These are phyloP conservation scores for Colletotrichum coccodes DNA, from an alignment of 2,329 filamentous ascomycete species.

Conservation along the genomic window DNA sequence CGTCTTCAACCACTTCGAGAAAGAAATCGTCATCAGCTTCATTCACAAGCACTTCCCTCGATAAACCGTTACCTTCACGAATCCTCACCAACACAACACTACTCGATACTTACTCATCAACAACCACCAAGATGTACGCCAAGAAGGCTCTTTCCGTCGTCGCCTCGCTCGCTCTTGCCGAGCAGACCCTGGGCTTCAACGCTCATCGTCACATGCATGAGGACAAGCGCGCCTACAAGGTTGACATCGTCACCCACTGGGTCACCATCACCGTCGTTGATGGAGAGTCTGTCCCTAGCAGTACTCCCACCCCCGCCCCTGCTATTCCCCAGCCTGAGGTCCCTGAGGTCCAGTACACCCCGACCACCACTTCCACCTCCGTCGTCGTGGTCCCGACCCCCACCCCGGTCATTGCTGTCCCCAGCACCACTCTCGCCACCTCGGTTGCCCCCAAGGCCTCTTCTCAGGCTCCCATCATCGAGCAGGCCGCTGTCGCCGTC, in stretches of 20 bases:
- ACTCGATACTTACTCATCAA: conserved; percentile 24
- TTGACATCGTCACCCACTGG: conserved; percentile 48
- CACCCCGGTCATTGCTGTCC: conserved; percentile 11
- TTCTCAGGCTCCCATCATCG: conserved; percentile 13
- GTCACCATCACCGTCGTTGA: conserved; percentile 55
- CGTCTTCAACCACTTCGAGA: conserved; percentile 6
- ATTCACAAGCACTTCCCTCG: conserved; percentile 15
- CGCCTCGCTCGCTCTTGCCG: conserved; percentile 54
- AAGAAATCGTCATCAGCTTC: conserved; percentile 16
- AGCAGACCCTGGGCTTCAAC: conserved; percentile 54
- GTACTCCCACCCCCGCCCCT: conserved; percentile 13
- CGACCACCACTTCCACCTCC: conserved; percentile 27
- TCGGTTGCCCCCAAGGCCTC: conserved; percentile 27
- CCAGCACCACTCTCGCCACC: conserved; percentile 36
- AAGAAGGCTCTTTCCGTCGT: conserved; percentile 53
- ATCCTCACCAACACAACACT: background rate
- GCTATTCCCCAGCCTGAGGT: conserved; percentile 13
- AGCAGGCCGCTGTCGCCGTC: conserved; percentile 16
- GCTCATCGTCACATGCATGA: conserved; percentile 53
- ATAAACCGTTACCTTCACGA: conserved; percentile 31
- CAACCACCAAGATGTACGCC: conserved; percentile 51
- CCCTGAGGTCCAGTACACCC: conserved; percentile 15
- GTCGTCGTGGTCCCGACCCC: conserved; percentile 19
- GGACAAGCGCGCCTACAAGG: conserved; percentile 46
- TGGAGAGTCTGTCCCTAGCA: conserved; percentile 35